Percentiles rank a stretch among this genome's conserved stretches.
phyloP scores from a whole-genome alignment of 495 filamentous ascomycete genomes.

The Aspergillus sparsus region DNA sequence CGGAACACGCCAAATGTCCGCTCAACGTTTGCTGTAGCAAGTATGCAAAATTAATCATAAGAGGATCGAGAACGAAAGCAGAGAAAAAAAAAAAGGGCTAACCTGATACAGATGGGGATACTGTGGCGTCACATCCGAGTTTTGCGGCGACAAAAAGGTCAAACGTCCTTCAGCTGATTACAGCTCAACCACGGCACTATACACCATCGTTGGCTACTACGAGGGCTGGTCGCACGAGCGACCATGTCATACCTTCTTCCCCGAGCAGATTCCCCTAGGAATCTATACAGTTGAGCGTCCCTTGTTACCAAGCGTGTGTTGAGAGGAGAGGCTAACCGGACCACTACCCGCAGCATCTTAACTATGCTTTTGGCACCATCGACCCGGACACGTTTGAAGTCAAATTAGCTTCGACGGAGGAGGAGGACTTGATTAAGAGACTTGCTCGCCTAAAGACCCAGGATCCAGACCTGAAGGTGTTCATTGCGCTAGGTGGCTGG shows the following conservation, averaged over 20 bases:
- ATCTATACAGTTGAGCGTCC: constrained; percentile 25
- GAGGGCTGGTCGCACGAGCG: constrained; percentile 22
- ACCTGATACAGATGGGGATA: constrained; percentile 13
- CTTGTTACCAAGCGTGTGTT: background rate
- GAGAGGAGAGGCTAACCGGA: background rate
- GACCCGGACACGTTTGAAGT: constrained; percentile 38
- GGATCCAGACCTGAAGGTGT: constrained; percentile 30
- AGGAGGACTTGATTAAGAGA: constrained; percentile 21
- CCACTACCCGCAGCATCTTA: constrained; percentile 32
- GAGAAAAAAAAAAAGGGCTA: background rate
- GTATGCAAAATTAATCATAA: constrained; percentile 6
- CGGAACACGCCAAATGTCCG: constrained; percentile 24
- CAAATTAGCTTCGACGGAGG: constrained; percentile 24
- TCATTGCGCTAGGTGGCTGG: constrained; percentile 48
- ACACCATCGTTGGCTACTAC: constrained; percentile 30
- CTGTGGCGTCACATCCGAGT: constrained; percentile 33
- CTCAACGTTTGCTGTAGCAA: constrained; percentile 39
- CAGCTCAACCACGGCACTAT: background rate
- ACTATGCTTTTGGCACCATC: constrained; percentile 47
- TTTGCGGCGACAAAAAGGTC: constrained; percentile 20
- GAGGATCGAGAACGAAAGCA: background rate
- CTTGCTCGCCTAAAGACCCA: constrained; percentile 37
- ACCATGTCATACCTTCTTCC: constrained; percentile 17
- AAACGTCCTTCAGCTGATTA: constrained; percentile 2
- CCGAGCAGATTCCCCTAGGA: constrained; percentile 20